Base-by-base conservation (phyloP, 768 basidiomycete species). In the Gloeopeniophorella convolvens region DNA sequence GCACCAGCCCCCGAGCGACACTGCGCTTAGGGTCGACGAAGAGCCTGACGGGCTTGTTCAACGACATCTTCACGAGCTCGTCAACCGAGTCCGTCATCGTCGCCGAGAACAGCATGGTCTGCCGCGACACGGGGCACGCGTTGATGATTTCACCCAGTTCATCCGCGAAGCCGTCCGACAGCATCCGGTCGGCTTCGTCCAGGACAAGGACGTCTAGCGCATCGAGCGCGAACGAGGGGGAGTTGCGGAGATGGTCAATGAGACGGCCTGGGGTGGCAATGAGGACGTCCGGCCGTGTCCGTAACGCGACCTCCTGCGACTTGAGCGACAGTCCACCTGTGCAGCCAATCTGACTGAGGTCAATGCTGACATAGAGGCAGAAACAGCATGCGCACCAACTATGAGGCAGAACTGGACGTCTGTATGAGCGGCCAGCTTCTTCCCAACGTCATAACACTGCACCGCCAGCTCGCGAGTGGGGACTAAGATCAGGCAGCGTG, bases 31-130 rank as follows among this genome's bases (percentile, higher is more conserved):
- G 91, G 62, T 98, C 96, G 18, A 99, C 94, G 65, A 97, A 97
- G 27, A 98, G 75, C 36, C 94, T 79, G 8, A 94, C 89, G 5
- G 96, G 96, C 64, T 86, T 92, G 65, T 91, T 86, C 42, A 98
- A 70, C 11, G 89, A 90, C 77, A 98, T 85, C 62, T 82, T 83
- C 50, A 98, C 88, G 41, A 99, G 78, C 62, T 93, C 85, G 60
- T 96, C 90, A 8, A 98, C 87, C 1, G 88, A 86, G 66, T 99
- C 96, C 4, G 94, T 97, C 88, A 98, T 98, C 1, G 96, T 99
- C 2, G 96, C 96, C 1, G 93, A 96, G 69, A 99, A 99, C 31
- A 99, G 75, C 92, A 99, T 95, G 3, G 96, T 98, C 65, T 98
- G 96, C 31, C 96, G 80, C 21, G 86, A 85, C 18, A 68, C 67